Base-by-base conservation (phyloP, 441 rosid species). In the Hura crepitans region DNA sequence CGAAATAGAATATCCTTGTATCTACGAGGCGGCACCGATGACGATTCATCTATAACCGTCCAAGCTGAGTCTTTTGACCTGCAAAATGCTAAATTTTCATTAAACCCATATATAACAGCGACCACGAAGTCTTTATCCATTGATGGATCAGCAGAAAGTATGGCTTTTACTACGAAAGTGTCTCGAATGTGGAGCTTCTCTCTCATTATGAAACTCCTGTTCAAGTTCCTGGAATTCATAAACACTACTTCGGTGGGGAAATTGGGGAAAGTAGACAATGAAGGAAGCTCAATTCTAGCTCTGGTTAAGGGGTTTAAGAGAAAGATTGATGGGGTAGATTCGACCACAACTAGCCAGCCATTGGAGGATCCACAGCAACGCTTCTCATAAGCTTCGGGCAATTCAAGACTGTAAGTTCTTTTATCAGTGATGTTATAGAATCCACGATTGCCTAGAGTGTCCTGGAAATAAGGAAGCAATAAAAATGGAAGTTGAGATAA, bases 321-420 rank as follows among this genome's bases (percentile, higher is more conserved):
- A 33, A 72, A 72, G 11, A 72, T 37, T 1, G 66, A 17, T 12
- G 66, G 70, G 23, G 30, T 72, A 1, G 49, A 66, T 43, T 72
- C 61, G 2, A 72, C 70, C 65, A 58, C 37, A 2, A 72, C 20
- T 27, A 72, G 22, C 70, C 75, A 72, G 6, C 66, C 75, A 66
- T 58, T 47, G 11, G 71, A 65, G 10, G 59, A 65, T 22, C 66
- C 75, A 7, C 71, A 72, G 13, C 65, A 65, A 6, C 75, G 65
- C 39, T 72, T 72, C 7, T 58, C 71, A 18, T 35, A 46, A 37
- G 61, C 43, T 45, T 57, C 43, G 47, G 71, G 71, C 20, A 57
- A 37, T 23, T 72, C 30, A 8, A 72, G 60, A 12, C 33, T 14
- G 22, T 65, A 58, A 0, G 33, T 66, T 46, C 58, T 57, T 11